Conservation (phyloP, 192 early-diverging fungal species). For the Backusella australiensis region DNA sequence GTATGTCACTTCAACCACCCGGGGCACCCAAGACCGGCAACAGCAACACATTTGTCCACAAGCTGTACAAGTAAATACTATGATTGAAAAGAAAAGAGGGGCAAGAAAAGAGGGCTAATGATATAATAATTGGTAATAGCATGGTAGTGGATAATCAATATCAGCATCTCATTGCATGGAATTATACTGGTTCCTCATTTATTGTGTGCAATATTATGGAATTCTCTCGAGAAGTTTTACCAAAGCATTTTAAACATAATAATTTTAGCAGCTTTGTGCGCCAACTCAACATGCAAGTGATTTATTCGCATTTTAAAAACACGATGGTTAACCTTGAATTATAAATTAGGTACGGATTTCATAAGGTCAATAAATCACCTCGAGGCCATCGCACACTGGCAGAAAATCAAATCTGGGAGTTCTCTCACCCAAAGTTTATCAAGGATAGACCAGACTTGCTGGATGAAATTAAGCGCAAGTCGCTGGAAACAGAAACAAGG, state of each 20-base stretch:
- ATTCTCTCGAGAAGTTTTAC: constrained; percentile 84
- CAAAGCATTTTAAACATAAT: constrained; percentile 92
- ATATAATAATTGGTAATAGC: constrained; percentile 24
- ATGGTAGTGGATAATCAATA: constrained; percentile 87
- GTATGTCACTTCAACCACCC: constrained; percentile 23
- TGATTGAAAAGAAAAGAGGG: neutral
- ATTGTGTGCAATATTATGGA: constrained; percentile 88
- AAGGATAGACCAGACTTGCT: constrained; percentile 72
- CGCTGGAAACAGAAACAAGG: constrained; percentile 82
- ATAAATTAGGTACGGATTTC: constrained; percentile 75
- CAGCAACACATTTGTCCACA: constrained; percentile 58
- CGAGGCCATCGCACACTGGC: constrained; percentile 80
- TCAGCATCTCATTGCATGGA: constrained; percentile 91
- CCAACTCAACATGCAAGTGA: constrained; percentile 77
- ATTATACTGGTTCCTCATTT: constrained; percentile 82
- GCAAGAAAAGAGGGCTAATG: neutral
- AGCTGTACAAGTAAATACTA: constrained; percentile 52
- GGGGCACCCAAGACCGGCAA: constrained; percentile 1
- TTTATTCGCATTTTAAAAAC: constrained; percentile 11
- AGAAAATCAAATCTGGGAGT: constrained; percentile 92
- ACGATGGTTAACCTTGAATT: neutral
- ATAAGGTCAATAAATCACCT: constrained; percentile 90
- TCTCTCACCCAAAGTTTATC: constrained; percentile 80
- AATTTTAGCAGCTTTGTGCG: constrained; percentile 90
- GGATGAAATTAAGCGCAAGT: constrained; percentile 90